Conservation (phyloP, 495 filamentous ascomycete genomes). For the Penicillium antarcticum region DNA sequence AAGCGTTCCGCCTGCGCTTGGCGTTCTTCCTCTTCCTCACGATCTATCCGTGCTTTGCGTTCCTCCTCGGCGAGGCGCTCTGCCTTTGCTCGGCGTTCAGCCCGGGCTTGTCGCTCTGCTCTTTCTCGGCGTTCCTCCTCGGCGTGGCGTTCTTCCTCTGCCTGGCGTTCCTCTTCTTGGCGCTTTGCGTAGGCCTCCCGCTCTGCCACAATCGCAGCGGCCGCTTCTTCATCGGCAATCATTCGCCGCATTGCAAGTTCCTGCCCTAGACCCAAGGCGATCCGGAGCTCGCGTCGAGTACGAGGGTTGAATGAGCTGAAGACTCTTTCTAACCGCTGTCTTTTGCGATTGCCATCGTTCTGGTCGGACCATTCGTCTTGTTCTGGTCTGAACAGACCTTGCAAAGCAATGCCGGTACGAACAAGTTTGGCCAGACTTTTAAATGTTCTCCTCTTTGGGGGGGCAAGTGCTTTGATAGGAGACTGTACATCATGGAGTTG, state of each 20-base stretch:
- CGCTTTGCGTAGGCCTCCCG: neutral
- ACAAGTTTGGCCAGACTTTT: slow-evolving; percentile 41
- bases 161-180: no score
- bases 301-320: slow-evolving; percentile 45
- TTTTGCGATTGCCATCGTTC: slow-evolving; percentile 13
- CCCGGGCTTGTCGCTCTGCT: no score
- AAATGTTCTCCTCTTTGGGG: slow-evolving; percentile 8
- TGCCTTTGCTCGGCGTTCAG: no score
- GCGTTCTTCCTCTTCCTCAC: no score
- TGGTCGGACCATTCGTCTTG: slow-evolving; percentile 10
- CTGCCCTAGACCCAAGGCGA: slow-evolving; percentile 48
- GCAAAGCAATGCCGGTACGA: slow-evolving; percentile 45
- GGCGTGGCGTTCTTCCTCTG: neutral
- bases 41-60: neutral
- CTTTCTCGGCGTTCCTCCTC: no score
- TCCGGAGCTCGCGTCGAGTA: slow-evolving; percentile 41
- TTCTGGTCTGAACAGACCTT: slow-evolving; percentile 37
- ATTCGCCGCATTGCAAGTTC: slow-evolving; percentile 38
- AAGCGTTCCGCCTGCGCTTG: no score
- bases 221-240: slow-evolving; percentile 13
- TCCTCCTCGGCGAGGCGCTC: neutral
- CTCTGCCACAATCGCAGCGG: slow-evolving; percentile 4
- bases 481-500: slow-evolving; percentile 10
- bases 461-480: neutral
- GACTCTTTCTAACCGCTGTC: slow-evolving; percentile 33